Base-by-base conservation (phyloP, 1,284 basidiomycete species). In the Sphagnurus paluster region DNA sequence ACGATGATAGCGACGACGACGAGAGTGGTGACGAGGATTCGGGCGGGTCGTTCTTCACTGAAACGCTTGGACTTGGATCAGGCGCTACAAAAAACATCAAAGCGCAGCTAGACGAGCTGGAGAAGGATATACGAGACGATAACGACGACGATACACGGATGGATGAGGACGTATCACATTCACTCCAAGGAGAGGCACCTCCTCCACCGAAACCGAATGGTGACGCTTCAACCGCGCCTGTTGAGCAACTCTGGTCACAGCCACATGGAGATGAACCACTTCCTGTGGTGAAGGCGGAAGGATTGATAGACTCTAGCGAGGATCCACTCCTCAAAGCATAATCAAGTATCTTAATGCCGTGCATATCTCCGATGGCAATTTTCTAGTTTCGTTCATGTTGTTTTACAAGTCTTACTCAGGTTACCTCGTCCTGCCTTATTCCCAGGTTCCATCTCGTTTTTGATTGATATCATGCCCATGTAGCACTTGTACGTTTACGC, bases 301-400 rank as follows among this genome's bases (percentile, higher is more conserved):
- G 85, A n/a, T 70, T 89, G 44, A 71, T 85, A 68, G 84, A 90
- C 63, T 69, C 70, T 46, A 87, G 80, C 62, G 87, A 90, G 66
- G 77, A 79, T 60, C 84, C 85, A 34, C 60, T 84, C 58, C 42
- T 56, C 42, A 84, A 81, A 57, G 56, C 50, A 49, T 68, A 58
- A 49, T 37, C 19, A 50, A 37, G 42, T 50, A 41, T 52, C 52
- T 42, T 20, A 51, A 30, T 46, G 29, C 46, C 36, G 32, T 45
- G 39, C 52, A 53, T 54, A 33, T 54, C 49, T 52, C 49, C 46
- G 42, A 44, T 40, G 32, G 38, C 26, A 42, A 39, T 48, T 44
- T 42, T 41, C 41, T 42, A 17, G 30, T 38, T 45, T 40, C 39
- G 35, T 34, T 23, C 37, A 39, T 46, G 32, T 47, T 43, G 38